A percentile compares a stretch with the other conserved stretches of the same genome.
These are phyloP conservation scores for Globisporangium echinulatum DNA, from an alignment of 352 stramenopile species.

Conservation along the genomic window DNA sequence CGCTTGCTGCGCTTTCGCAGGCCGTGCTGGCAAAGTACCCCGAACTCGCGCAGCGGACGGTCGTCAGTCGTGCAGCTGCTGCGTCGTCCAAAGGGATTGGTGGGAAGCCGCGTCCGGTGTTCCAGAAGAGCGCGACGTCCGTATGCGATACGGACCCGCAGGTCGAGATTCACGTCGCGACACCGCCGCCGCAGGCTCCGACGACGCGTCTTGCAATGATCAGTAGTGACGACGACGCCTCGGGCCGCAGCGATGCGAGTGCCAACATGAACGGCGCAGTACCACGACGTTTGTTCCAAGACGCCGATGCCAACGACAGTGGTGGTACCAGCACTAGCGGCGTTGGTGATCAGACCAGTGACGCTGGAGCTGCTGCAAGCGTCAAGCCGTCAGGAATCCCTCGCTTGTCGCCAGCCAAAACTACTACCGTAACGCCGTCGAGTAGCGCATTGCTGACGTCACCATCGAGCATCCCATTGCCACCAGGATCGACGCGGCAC, in stretches of 20 bases:
- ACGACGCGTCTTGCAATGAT: constrained; percentile 10
- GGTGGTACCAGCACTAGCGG: background rate
- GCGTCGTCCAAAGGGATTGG: constrained; percentile 9
- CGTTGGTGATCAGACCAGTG: too few species aligned
- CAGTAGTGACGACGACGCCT: background rate
- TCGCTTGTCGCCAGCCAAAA: background rate
- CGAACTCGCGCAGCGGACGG: constrained; percentile 19
- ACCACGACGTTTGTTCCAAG: constrained; percentile 10
- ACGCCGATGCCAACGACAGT: background rate
- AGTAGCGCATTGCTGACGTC: background rate
- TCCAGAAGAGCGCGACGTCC: constrained; percentile 18
- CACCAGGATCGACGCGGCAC: constrained; percentile 4
- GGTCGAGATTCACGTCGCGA: constrained; percentile 28
- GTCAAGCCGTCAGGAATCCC: too few species aligned
- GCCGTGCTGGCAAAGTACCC: constrained; percentile 36
- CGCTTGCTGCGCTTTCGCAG: constrained; percentile 27
- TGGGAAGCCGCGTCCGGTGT: constrained; percentile 14
- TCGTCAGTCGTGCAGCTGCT: background rate
- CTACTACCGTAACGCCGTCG: background rate
- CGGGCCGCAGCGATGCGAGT: background rate
- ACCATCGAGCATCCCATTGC: constrained; percentile 1
- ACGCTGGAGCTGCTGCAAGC: too few species aligned
- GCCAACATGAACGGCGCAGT: background rate
- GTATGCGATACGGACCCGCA: constrained; percentile 11
- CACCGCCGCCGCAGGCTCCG: constrained; percentile 4